Evolutionary conservation across 1,139 yeast genomes (phyloP), one percentile per base, ranked within the genome.

Genomic region (Pichia sp.): DNA sequence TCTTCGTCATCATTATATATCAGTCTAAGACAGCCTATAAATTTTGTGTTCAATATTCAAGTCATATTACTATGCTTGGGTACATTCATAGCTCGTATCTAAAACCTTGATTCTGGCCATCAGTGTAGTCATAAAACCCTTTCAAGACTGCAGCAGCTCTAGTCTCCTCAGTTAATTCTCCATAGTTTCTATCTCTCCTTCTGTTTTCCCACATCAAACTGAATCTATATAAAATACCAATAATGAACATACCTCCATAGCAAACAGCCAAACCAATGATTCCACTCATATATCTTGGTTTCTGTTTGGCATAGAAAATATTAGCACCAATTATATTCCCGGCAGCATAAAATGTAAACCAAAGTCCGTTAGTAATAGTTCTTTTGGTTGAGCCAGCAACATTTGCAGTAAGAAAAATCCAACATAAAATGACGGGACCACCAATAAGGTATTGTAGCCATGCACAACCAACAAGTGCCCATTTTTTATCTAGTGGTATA

Each of bases 311-410:
- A 38, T 69, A 63, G 58, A 77, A 79, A 5, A 80, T 74, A 59
- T 77, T 80, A 6, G 81, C 80, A 1, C 82, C 83, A 53, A 82
- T 73, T 49, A 85, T 72, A 60, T 85, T 85, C 26, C 93, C 89
- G 29, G 79, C 78, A 59, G 86, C 81, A 63, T 81, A 84, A 0
- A 59, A 60, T 23, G 84, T 72, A 69, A 85, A 76, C 45, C 78
- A 75, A 40, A 81, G 65, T 1, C 85, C 85, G 64, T 78, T 82
- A 44, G 80, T 77, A 10, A 82, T 78, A 46, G 79, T 50, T 50
- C 60, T 62, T 45, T 62, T 62, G 11, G 66, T 57, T 50, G 55
- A 49, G 15, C 92, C 92, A 2, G 88, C 84, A 8, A 81, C 78
- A 64, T 85, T 85, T 2, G 71, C 64, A 10, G 72, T 71, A 15